These are phyloP conservation scores for Discostella stelligera DNA, from an alignment of 352 stramenopile species.

Conservation along the genomic window DNA sequence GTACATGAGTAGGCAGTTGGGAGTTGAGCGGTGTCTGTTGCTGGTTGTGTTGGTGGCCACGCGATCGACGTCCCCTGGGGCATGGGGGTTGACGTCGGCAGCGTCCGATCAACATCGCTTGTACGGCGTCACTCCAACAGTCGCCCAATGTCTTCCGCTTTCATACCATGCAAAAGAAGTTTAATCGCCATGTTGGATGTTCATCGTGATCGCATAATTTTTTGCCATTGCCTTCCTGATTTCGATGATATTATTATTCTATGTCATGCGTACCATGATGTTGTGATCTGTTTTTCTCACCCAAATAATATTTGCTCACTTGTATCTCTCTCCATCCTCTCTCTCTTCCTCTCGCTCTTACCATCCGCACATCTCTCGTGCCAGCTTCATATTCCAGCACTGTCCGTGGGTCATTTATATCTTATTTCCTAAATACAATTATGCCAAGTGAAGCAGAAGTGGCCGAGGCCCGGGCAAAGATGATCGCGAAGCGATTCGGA, in stretches of 20 bases:
- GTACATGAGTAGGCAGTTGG: background rate
- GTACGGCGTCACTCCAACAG: background rate
- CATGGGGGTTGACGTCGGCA: background rate
- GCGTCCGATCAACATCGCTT: background rate
- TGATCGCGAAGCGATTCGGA: constrained; percentile 88
- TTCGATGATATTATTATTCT: too few relatives aligned
- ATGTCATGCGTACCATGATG: background rate
- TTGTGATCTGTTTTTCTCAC: background rate
- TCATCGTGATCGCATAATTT: background rate
- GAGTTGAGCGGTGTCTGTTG: background rate
- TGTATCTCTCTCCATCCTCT: background rate
- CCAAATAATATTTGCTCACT: background rate
- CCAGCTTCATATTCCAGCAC: background rate
- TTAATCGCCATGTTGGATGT: background rate
- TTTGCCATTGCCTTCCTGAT: too few relatives aligned
- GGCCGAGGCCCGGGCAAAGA: constrained; percentile 77
- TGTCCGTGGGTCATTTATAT: background rate
- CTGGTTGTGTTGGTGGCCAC: background rate
- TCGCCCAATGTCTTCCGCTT: background rate
- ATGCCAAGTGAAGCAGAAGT: constrained; percentile 74
- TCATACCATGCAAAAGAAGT: background rate
- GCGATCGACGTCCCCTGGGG: background rate
- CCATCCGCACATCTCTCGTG: background rate
- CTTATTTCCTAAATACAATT: background rate
- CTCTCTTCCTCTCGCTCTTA: too few relatives aligned